Base-by-base conservation (phyloP, 768 basidiomycete genomes). In the Termitomyces bulborhizus region DNA sequence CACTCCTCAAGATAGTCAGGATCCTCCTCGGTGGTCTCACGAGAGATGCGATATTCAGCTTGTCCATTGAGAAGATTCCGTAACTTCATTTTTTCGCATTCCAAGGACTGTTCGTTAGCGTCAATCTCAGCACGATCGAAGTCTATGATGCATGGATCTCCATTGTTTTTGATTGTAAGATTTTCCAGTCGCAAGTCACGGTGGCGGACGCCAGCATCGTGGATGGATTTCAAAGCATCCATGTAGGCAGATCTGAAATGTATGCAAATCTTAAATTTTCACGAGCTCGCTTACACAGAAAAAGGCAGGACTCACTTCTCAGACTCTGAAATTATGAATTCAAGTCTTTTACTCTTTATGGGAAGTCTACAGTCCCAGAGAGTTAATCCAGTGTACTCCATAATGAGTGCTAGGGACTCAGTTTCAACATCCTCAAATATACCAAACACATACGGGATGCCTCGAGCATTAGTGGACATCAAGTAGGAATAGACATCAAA, bases 361-460 rank as follows among this genome's bases (percentile, higher is more conserved):
- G 41, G 43, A 24, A 44, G 31, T 27, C 51, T 53, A 32, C 41
- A 27, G 11, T 51, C 27, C 40, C 46, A 43, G 9, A 59, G 37
- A 6, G 37, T 43, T 1, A 50, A 42, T 29, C 57, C 55, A 16
- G 43, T 48, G 29, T 58, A 27, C 1, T 52, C 36, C 56, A 57
- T 57, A 13, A 61, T 34, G n/a, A 58, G 54, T 1, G 49, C 51
- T 3, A 56, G 21, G 2, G 51, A 29, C 7, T 49, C 47, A 39
- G 53, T 56, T 37, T 59, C 53, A 3, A 53, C 39, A 24, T 61
- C 57, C 36, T 57, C 34, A 16, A 63, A 62, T 11, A 61, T 15
- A 16, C 62, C 62, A 37, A 60, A 56, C 32, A 54, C 40, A 29
- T 27, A 21, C 5, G 57, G 62, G 34, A 63, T 58, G 12, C 61